Percentiles rank a stretch among this genome's conserved stretches.
Conservation (phyloP, 495 filamentous ascomycete genomes). For the Annulohypoxylon maeteangense region DNA sequence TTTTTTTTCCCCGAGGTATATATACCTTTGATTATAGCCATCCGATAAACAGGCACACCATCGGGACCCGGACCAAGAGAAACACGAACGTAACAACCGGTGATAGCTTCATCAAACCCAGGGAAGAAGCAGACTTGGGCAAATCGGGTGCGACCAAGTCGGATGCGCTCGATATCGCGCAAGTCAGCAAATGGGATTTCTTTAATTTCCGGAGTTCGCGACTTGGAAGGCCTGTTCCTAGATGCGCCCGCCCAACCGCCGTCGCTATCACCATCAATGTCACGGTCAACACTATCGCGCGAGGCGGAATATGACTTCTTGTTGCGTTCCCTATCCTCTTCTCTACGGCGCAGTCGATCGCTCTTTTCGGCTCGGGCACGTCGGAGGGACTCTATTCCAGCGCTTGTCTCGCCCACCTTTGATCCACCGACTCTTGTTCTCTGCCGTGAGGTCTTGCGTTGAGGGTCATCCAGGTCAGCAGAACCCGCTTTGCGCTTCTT, state of each 20-base stretch:
- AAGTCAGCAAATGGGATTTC: slow-evolving; percentile 70
- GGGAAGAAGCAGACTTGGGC: slow-evolving; percentile 90
- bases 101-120: slow-evolving; percentile 82
- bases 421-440: slow-evolving; percentile 80
- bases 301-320: slow-evolving; percentile 57
- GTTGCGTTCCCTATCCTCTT: slow-evolving; percentile 71
- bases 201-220: slow-evolving; percentile 58
- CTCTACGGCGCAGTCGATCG: slow-evolving; percentile 77
- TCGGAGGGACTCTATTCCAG: slow-evolving; percentile 83
- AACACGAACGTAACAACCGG: slow-evolving; percentile 81
- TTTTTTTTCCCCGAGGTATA: too few species aligned
- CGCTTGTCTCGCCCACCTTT: slow-evolving; percentile 80
- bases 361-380: slow-evolving; percentile 85
- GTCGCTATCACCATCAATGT: slow-evolving; percentile 83
- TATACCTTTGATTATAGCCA: slow-evolving; percentile 85
- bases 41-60: slow-evolving; percentile 78
- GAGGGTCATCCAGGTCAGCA: slow-evolving; percentile 75
- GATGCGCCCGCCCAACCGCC: slow-evolving; percentile 71
- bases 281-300: slow-evolving; percentile 61
- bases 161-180: slow-evolving; percentile 81
- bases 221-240: slow-evolving; percentile 54
- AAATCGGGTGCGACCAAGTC: slow-evolving; percentile 83
- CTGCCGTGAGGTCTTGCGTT: slow-evolving; percentile 83
- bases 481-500: slow-evolving; percentile 84
- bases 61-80: slow-evolving; percentile 77